Conservation (phyloP, 345 rosid species). For the Luvunga scandens region DNA sequence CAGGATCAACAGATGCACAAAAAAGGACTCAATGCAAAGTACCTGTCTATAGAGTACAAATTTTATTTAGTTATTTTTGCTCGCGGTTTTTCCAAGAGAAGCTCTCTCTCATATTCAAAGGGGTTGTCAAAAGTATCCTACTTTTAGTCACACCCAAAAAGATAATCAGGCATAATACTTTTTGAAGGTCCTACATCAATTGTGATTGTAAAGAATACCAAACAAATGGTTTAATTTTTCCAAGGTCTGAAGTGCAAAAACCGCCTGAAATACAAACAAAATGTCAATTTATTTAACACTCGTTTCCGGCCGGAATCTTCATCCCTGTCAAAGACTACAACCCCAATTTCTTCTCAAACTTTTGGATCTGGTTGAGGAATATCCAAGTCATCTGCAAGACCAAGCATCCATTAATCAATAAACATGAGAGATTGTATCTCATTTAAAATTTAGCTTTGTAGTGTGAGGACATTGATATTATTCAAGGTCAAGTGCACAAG, state of each 20-base stretch:
- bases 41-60: slow-evolving; percentile 10
- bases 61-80: slow-evolving; percentile 15
- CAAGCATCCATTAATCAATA: slow-evolving; percentile 16
- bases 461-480: background rate
- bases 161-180: background rate
- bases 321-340: slow-evolving; percentile 31
- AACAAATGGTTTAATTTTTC: slow-evolving; percentile 12
- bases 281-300: slow-evolving; percentile 21
- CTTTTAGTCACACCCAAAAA: slow-evolving; percentile 16
- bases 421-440: background rate
- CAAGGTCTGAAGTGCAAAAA: slow-evolving; percentile 18
- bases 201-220: slow-evolving; percentile 10
- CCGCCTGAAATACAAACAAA: slow-evolving; percentile 21
- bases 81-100: background rate
- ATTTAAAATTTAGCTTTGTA: background rate
- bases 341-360: slow-evolving; percentile 47
- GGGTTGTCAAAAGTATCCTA: slow-evolving; percentile 6
- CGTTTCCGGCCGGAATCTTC: background rate
- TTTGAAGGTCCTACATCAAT: slow-evolving; percentile 26
- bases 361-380: slow-evolving; percentile 88
- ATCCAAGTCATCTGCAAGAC: slow-evolving; percentile 94
- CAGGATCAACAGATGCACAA: background rate
- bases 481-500: background rate
- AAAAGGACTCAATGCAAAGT: background rate
- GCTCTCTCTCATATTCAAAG: slow-evolving; percentile 10